Conservation (phyloP, 441 rosid genomes). For the Mallotus japonicus region DNA sequence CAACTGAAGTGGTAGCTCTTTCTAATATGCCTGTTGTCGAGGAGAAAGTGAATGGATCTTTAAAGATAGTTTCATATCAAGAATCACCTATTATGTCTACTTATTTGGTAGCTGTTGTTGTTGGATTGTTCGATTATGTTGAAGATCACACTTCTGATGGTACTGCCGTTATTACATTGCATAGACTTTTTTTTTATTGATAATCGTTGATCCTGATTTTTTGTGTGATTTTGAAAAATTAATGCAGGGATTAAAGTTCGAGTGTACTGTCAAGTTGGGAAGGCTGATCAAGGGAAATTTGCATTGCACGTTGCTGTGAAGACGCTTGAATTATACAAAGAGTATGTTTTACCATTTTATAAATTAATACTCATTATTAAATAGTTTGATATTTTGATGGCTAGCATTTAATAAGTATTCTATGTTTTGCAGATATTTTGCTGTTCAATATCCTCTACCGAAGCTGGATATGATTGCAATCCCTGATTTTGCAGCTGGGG, state of each 20-base stretch:
- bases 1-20: slow-evolving; percentile 75
- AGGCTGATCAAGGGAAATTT: slow-evolving; percentile 83
- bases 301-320: slow-evolving; percentile 84
- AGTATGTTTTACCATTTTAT: slow-evolving; percentile 43
- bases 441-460: slow-evolving; percentile 81
- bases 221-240: slow-evolving; percentile 7
- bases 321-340: slow-evolving; percentile 82
- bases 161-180: slow-evolving; percentile 21
- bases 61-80: slow-evolving; percentile 69
- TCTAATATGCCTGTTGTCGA: slow-evolving; percentile 85
- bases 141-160: slow-evolving; percentile 96
- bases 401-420: slow-evolving; percentile 14
- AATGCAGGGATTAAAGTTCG: slow-evolving; percentile 72
- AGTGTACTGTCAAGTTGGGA: slow-evolving; percentile 90
- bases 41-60: slow-evolving; percentile 66
- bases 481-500: slow-evolving; percentile 97
- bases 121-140: slow-evolving; percentile 85
- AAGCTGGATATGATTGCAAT: slow-evolving; percentile 95
- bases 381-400: slow-evolving; percentile 13
- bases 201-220: too few relatives aligned
- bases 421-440: slow-evolving; percentile 64
- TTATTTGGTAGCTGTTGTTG: slow-evolving; percentile 86
- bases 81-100: slow-evolving; percentile 98
- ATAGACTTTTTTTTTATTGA: too few relatives aligned
- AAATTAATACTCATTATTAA: neutral